These are phyloP conservation scores for Capsella rubella DNA, from an alignment of 441 rosid genomes.

Conservation along the genomic window DNA sequence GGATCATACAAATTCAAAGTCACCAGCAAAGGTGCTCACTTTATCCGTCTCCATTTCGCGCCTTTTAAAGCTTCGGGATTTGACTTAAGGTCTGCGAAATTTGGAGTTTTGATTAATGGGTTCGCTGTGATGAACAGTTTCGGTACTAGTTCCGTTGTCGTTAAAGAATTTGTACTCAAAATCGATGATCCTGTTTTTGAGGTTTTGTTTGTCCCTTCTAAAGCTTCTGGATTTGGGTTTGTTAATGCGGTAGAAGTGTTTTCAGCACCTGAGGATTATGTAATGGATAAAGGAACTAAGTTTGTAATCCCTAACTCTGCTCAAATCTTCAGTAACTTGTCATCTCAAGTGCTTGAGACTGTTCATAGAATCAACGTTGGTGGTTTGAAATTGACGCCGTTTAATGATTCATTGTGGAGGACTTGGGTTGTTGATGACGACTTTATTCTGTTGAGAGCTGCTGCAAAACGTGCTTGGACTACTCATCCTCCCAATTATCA, in stretches of 20 bases:
- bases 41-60: slow-evolving; percentile 91
- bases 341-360: slow-evolving; percentile 73
- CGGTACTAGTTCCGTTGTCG: slow-evolving; percentile 45
- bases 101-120: slow-evolving; percentile 65
- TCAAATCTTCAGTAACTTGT: slow-evolving; percentile 59
- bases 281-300: slow-evolving; percentile 73
- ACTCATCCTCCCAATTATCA: slow-evolving; percentile 70
- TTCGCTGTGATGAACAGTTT: slow-evolving; percentile 53
- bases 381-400: slow-evolving; percentile 75
- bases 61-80: slow-evolving; percentile 67
- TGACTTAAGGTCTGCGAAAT: slow-evolving; percentile 58
- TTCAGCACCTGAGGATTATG: slow-evolving; percentile 68
- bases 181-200: slow-evolving; percentile 53
- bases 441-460: slow-evolving; percentile 63
- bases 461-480: slow-evolving; percentile 68
- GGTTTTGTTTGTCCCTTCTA: slow-evolving; percentile 56
- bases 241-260: slow-evolving; percentile 80
- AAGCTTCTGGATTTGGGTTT: slow-evolving; percentile 62
- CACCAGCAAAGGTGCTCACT: slow-evolving; percentile 58
- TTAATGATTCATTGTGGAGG: slow-evolving; percentile 92
- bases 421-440: slow-evolving; percentile 88
- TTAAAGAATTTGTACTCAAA: slow-evolving; percentile 66
- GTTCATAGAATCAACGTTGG: slow-evolving; percentile 88
- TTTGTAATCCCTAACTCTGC: slow-evolving; percentile 50
- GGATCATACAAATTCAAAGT: slow-evolving; percentile 54